phyloP scores from a whole-genome alignment of 306 rosid genomes.

The Acacia melanoxylon region DNA sequence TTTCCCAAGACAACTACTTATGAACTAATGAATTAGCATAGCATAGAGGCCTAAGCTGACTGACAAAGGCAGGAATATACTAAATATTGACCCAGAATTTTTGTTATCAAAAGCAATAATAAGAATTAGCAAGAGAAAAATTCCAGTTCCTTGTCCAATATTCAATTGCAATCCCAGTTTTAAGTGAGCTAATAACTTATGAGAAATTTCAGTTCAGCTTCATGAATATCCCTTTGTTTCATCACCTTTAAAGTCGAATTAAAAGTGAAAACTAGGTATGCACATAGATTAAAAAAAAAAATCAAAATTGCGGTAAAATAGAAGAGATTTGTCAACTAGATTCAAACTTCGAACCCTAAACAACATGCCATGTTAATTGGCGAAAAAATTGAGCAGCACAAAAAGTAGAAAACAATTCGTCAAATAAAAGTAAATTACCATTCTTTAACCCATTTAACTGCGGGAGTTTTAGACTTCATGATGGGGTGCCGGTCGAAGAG shows the following conservation, averaged over 20 bases:
- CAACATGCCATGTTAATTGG: not conserved
- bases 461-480: conserved; percentile 67
- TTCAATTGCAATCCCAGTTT: not conserved
- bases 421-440: conserved; percentile 42
- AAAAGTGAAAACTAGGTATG: not conserved
- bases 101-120: not conserved
- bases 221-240: not conserved
- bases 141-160: not conserved
- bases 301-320: not conserved
- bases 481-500: conserved; percentile 70
- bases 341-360: not conserved
- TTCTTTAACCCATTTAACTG: conserved; percentile 79
- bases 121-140: not conserved
- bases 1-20: not conserved
- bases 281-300: not conserved
- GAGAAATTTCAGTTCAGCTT: not conserved
- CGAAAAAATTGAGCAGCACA: not conserved
- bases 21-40: not conserved
- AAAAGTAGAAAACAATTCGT: not conserved
- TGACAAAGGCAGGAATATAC: not conserved
- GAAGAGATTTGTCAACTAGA: not conserved
- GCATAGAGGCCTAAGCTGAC: not conserved
- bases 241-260: not conserved
- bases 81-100: not conserved
- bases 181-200: not conserved